Evolutionary conservation across 331 rosid species (phyloP), one percentile per base, ranked within the genome.

Genomic region (Telfairia occidentalis): DNA sequence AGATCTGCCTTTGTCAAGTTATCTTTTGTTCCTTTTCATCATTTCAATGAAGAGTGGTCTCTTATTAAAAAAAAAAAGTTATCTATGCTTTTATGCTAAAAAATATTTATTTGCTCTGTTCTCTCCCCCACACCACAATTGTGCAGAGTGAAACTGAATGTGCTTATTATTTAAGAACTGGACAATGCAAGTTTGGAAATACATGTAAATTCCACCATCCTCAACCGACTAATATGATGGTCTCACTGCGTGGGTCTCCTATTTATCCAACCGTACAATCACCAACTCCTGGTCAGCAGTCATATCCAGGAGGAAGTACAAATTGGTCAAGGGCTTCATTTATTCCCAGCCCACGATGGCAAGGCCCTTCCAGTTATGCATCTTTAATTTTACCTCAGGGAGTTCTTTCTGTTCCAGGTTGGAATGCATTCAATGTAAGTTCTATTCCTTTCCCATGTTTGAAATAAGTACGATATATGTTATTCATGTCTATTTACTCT

Each of bases 121-220:
- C 50, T 71, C 67, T 43, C 54, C 46, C 23, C 54, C 61, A 60
- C 76, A 38, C 50, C 2, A 55, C 54, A 40, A 40, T 54, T 43
- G 7, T 79, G 87, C 90, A 94, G 98, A 85, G 81, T 80, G 98
- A 94, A 79, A 61, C 81, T 11, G 92, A 91, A 79, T 94, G 98
- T 82, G 81, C 96, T 26, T 94, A 94, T 87, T 94, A 94, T 88
- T 76, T 91, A 82, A 88, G 97, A 88, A 91, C 97, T 35, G 98
- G 98, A 66, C 95, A 86, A 77, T 94, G 98, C 89, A 91, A 94
- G 84, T 94, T 89, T 72, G 97, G 91, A 72, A 79, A 83, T 86
- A 91, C 97, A 38, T 94, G 98, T 87, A 94, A 94, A 87, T 94
- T 85, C 88, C 97, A 94, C 79, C 98, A 94, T 78, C 98, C 98